phyloP scores from a whole-genome alignment of 2,329 filamentous ascomycete species.

The Alternaria tenuissima region DNA sequence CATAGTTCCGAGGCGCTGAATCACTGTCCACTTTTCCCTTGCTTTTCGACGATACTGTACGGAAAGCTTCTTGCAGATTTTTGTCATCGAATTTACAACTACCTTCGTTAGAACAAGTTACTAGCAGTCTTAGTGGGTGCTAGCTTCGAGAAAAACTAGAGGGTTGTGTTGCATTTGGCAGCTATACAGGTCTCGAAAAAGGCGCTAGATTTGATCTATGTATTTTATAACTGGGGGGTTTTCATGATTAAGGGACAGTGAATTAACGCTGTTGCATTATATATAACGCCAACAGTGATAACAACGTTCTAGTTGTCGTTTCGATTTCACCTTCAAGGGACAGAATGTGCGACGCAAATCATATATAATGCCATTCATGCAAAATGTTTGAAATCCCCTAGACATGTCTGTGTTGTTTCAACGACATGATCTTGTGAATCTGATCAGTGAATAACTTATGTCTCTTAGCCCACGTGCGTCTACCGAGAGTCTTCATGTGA shows the following conservation, averaged over 20 bases:
- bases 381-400: neutral
- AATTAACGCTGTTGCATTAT: neutral
- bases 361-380: neutral
- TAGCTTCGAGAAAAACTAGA: neutral
- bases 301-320: neutral
- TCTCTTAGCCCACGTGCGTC: neutral
- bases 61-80: constrained; percentile 7
- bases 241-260: neutral
- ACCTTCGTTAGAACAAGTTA: neutral
- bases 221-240: neutral
- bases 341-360: neutral
- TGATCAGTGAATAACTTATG: neutral
- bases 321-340: neutral
- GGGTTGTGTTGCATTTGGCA: neutral
- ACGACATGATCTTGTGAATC: neutral
- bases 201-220: neutral
- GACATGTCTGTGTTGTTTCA: too few relatives aligned
- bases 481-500: neutral
- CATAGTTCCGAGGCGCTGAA: constrained; percentile 9
- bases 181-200: neutral
- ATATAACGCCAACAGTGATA: neutral
- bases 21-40: constrained; percentile 2
- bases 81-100: neutral
- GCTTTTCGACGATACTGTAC: neutral
- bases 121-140: neutral